A percentile compares a stretch with the other conserved stretches of the same genome.
These are phyloP conservation scores for Fusarium buxicola DNA, from an alignment of 2,329 filamentous ascomycete species.

Conservation along the genomic window DNA sequence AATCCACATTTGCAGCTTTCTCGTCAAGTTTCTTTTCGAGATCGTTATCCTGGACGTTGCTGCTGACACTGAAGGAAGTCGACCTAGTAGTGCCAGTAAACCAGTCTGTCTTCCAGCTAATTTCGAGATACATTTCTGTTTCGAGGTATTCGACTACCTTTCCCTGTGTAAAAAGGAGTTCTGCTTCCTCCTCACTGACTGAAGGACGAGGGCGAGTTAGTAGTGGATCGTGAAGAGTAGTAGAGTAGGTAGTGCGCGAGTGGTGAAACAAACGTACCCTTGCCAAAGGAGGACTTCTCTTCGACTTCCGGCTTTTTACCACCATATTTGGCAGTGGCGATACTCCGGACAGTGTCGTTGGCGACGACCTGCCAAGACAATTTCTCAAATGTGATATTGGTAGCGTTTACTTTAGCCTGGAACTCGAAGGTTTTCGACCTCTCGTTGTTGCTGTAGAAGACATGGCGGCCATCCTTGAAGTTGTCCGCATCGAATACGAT, in stretches of 20 bases:
- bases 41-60: not conserved
- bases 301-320: not conserved
- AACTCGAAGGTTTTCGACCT: not conserved
- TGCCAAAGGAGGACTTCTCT: no score
- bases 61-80: constrained; percentile 27
- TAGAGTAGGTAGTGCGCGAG: no score
- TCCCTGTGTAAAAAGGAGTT: not conserved
- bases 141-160: not conserved
- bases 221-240: no score
- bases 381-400: not conserved
- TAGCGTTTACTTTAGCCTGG: not conserved
- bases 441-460: not conserved
- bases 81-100: constrained; percentile 9
- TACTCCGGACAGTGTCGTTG: not conserved
- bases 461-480: not conserved
- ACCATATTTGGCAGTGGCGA: not conserved
- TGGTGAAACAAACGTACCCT: no score
- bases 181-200: constrained; percentile 1
- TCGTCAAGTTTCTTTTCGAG: not conserved
- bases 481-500: not conserved
- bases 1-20: not conserved
- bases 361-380: constrained; percentile 10
- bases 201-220: not conserved
- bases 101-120: constrained; percentile 20
- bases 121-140: constrained; percentile 13